Conservation (phyloP, 169 alveolate genomes). For the Theileria equi region DNA sequence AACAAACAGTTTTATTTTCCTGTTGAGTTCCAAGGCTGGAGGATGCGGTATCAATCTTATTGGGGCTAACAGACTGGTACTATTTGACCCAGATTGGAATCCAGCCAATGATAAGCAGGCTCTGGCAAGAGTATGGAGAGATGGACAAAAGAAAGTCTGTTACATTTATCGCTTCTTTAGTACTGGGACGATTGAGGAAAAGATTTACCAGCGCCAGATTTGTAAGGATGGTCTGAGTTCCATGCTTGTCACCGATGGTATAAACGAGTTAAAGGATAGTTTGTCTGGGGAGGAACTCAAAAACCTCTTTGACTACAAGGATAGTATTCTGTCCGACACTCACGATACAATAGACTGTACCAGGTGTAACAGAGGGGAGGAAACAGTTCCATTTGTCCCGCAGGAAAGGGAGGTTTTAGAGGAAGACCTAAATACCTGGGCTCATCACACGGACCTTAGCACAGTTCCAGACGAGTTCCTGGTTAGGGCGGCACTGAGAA, state of each 20-base stretch:
- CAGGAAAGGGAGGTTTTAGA: constrained; percentile 38
- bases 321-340: constrained; percentile 74
- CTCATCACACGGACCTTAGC: constrained; percentile 69
- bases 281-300: constrained; percentile 77
- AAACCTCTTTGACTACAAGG: constrained; percentile 73
- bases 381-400: constrained; percentile 24
- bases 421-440: constrained; percentile 76
- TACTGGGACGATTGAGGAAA: constrained; percentile 98
- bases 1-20: constrained; percentile 84
- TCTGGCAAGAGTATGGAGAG: constrained; percentile 96
- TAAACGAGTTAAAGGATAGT: constrained; percentile 69
- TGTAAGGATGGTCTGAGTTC: constrained; percentile 80
- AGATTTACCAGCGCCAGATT: constrained; percentile 84
- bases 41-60: constrained; percentile 97
- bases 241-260: constrained; percentile 84
- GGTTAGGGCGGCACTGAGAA: constrained; percentile 56
- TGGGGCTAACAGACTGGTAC: constrained; percentile 94
- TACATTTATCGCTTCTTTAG: constrained; percentile 93
- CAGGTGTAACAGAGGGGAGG: constrained; percentile 58
- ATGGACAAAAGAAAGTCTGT: constrained; percentile 94
- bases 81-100: constrained; percentile 99
- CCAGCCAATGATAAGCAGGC: constrained; percentile 98
- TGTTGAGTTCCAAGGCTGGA: constrained; percentile 96
- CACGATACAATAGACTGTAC: constrained; percentile 78
- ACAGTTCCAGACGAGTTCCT: constrained; percentile 70